phyloP scores from a whole-genome alignment of 2,329 filamentous ascomycete genomes.

The Phialocephala sp. region DNA sequence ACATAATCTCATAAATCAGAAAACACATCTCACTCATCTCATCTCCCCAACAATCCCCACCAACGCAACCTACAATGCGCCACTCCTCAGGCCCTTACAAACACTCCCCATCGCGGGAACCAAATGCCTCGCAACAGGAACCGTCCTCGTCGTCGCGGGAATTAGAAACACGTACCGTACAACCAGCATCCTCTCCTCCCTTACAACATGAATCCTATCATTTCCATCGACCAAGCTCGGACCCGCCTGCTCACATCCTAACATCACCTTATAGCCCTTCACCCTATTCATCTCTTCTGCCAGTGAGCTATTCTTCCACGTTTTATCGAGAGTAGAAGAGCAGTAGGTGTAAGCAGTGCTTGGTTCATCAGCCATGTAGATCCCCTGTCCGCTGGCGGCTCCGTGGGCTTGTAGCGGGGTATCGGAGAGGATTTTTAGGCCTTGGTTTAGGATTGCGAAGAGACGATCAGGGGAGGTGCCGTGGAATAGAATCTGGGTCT shows the following conservation, averaged over 20 bases:
- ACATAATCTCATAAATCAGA: neutral
- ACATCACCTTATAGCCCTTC: conserved; percentile 12
- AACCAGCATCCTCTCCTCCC: conserved; percentile 16
- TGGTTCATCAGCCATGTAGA: conserved; percentile 22
- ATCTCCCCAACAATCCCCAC: neutral
- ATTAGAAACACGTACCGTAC: conserved; percentile 28
- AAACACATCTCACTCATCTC: neutral
- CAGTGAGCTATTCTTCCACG: conserved; percentile 16
- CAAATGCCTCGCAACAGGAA: conserved; percentile 22
- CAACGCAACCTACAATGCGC: neutral
- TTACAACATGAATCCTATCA: conserved; percentile 21
- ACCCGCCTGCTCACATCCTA: conserved; percentile 19
- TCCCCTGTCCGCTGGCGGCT: conserved; percentile 17
- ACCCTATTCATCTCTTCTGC: too few relatives aligned
- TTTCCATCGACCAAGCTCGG: neutral
- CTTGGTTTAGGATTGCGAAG: conserved; percentile 21
- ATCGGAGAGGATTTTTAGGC: conserved; percentile 16
- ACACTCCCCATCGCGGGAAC: conserved; percentile 24
- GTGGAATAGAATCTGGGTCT: conserved; percentile 24
- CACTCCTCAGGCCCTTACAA: conserved; percentile 5
- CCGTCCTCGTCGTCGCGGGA: neutral
- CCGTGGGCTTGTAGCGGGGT: conserved; percentile 21
- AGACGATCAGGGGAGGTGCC: conserved; percentile 23
- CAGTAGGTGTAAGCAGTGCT: conserved; percentile 13
- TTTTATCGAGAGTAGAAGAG: neutral